Conservation (phyloP, 768 basidiomycete species). For the Candolleomyces eurysporus region DNA sequence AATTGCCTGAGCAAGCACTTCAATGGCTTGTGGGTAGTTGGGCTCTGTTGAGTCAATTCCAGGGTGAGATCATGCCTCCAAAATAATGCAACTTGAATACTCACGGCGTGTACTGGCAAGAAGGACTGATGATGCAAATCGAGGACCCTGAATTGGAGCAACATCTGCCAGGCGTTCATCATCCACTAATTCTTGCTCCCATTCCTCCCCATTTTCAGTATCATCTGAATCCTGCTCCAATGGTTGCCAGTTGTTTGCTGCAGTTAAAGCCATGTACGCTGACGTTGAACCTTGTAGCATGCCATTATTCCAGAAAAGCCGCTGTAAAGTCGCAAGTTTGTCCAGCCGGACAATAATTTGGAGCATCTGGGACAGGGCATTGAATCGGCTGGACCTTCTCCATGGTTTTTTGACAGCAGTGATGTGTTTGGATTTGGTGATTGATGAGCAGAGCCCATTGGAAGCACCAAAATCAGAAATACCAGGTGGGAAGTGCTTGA, state of each 20-base stretch:
- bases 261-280: not conserved
- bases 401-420: conserved; percentile 34
- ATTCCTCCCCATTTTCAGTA: not conserved
- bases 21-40: no score
- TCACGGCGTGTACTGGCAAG: not conserved
- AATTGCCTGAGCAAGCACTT: no score
- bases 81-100: no score
- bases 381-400: conserved; percentile 25
- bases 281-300: not conserved
- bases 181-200: not conserved
- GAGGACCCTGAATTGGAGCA: not conserved
- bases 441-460: conserved; percentile 28
- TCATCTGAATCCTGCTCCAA: not conserved
- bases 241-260: no score
- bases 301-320: not conserved
- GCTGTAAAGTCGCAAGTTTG: conserved; percentile 22
- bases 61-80: no score
- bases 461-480: conserved; percentile 23
- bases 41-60: no score
- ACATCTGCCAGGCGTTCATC: not conserved
- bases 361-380: conserved; percentile 36
- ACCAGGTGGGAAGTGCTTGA: conserved; percentile 15
- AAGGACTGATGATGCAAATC: not conserved
- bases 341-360: conserved; percentile 25
- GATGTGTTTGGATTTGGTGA: conserved; percentile 32